Evolutionary conservation across 371 early-diverging fungal genomes (phyloP), one percentile per base, ranked within the genome.

Genomic region (Sporodiniella umbellata): DNA sequence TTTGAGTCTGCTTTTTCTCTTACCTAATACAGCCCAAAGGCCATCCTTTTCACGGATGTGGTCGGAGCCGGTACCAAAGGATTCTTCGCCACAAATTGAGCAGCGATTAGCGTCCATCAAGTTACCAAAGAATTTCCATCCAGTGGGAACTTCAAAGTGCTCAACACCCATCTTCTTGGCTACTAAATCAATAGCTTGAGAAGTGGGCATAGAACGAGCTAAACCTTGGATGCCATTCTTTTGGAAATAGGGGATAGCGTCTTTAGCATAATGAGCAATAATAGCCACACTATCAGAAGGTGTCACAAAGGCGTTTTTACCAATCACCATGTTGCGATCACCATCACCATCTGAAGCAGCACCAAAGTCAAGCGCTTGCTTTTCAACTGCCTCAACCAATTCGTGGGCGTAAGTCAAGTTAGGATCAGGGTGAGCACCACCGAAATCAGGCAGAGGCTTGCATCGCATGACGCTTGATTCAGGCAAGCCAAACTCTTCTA

Each of bases 11-110:
- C 26, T 1, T 15, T 21, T n/a, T 33, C 54, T 40, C 47, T 60
- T 67, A 86, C 86, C 84, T 44, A 97, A 68, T 33, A 97, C 72
- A 37, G 98, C 98, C 98, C 98, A 98, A 40, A 98, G 64, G 39
- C 98, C 98, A 75, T 98, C 98, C 82, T 98, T 98, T 66, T 98
- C 98, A 42, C 98, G 91, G 48, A 98, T 93, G 57, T 97, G 98
- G 66, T 97, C 95, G 0, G 94, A 93, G 35, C 98, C 98, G 8
- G 97, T 97, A 54, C 98, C 98, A 67, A 98, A 98, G 3, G 89
- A 88, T 72, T 98, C 98, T 64, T 98, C 98, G 45, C 98, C 98
- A 63, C 98, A 98, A 56, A 98, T 90, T 1, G 94, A 93, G 51
- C 94, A 79, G 38, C 88, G 79, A n/a, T 86, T 88, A 22, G 95